A percentile compares a stretch with the other conserved stretches of the same genome.
phyloP scores from a whole-genome alignment of 2,329 filamentous ascomycete species.

The Hymenoscyphus repandus region DNA sequence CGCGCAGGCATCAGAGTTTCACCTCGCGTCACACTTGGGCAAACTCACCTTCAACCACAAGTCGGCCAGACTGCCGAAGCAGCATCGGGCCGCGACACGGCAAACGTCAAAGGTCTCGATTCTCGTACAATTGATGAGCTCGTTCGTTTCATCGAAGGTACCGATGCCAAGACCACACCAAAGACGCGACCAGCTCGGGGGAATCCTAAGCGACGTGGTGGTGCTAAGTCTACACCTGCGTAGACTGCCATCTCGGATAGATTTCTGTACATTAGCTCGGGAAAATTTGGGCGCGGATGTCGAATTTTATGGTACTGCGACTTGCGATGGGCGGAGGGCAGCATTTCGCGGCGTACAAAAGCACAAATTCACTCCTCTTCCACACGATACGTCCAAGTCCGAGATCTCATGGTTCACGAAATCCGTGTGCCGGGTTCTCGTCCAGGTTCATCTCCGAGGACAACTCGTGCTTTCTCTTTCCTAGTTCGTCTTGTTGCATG shows the following conservation, averaged over 20 bases:
- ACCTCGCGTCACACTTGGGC: slow-evolving; percentile 49
- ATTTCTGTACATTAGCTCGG: background rate
- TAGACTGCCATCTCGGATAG: slow-evolving; percentile 3
- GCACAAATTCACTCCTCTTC: background rate
- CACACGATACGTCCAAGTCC: too few species aligned
- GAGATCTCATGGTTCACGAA: too few species aligned
- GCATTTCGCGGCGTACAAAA: slow-evolving; percentile 15
- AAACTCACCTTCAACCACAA: slow-evolving; percentile 56
- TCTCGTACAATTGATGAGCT: slow-evolving; percentile 87
- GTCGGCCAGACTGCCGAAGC: slow-evolving; percentile 54
- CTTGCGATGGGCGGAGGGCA: slow-evolving; percentile 5
- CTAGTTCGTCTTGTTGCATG: background rate
- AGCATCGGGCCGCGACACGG: slow-evolving; percentile 30
- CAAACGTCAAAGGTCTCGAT: slow-evolving; percentile 47
- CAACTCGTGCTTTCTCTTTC: background rate
- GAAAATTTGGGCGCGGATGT: background rate
- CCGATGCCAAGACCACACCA: slow-evolving; percentile 44
- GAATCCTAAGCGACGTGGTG: slow-evolving; percentile 52
- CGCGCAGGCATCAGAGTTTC: slow-evolving; percentile 66
- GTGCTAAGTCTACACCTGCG: slow-evolving; percentile 11
- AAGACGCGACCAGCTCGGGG: slow-evolving; percentile 52
- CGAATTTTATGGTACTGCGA: background rate
- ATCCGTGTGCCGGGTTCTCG: background rate
- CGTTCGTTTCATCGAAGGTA: slow-evolving; percentile 88
- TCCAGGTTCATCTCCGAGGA: background rate